Base-by-base conservation (phyloP, 176 grass and related monocot species). In the Bolboschoenus planiculmis region DNA sequence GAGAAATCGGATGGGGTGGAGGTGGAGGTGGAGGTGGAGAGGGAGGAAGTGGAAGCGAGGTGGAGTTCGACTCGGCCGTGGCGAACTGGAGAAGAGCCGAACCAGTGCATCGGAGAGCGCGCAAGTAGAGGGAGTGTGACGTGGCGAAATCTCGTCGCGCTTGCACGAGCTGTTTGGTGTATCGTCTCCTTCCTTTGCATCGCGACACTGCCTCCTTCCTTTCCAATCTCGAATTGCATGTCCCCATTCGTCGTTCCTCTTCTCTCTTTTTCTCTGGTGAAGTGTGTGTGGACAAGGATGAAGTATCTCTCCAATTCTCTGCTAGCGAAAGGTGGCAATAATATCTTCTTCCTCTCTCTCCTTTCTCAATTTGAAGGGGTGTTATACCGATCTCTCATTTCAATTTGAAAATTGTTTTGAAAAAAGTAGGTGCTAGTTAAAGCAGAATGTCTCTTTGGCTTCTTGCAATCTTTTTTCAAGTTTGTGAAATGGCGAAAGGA, bases 111-210 rank as follows among this genome's bases (percentile, higher is more conserved):
- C 96, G 90, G 9, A 98, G 90, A 14, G 96, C 86, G 3, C 87
- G 92, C 31, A 98, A 90, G 89, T 98, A 98, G 59, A 98, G 84
- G 29, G 96, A 82, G 85, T 98, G 96, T n/a, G 90, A 85, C 16
- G 92, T 89, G 20, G 96, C 96, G 57, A 95, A 87, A 80, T 88
- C 92, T 35, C 88, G 65, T 9, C 96, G 89, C 55, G 90, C 96
- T 88, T 85, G 83, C 47, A 95, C 96, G 7, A 98, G 90, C 46
- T 98, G 96, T 86, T 90, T 98, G 62, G 92, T 95, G 92, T 95
- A 98, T 11, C 96, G 81, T 31, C 90, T 58, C 16, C 96, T 86
- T 55, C 92, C 92, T 89, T 98, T 98, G 92, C 96, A 98, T 20
- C 96, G 84, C 44, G 96, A 93, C 44, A 98, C 96, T 24, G 89